Evolutionary conservation across 306 rosid species (phyloP), one percentile per base, ranked within the genome.

Genomic region (Malus orientalis): DNA sequence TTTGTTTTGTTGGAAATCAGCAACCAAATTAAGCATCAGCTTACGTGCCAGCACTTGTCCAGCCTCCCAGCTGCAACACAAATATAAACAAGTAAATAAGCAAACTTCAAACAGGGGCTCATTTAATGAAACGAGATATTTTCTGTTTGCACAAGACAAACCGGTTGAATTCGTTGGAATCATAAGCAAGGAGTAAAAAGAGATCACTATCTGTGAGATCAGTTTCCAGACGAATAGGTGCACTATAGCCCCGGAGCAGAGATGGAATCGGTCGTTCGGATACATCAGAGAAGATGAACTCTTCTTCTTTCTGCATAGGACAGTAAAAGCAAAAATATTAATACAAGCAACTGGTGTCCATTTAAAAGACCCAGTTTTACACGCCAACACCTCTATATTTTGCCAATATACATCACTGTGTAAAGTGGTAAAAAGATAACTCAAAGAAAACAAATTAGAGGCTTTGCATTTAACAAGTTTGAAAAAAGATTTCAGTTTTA

Each of bases 111-210:
- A 66, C 47, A 77, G 69, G 22, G 59, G 44, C 55, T 59, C 69
- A 73, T 79, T 32, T 30, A 42, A 65, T 9, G 51, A 76, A 32
- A 70, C 66, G 76, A 19, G 76, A 45, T 45, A 27, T 60, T 51
- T 33, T 61, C 62, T 78, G 73, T 75, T 54, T 38, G 30, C 64
- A 82, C 76, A 84, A 82, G 69, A 88, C 97, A 74, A 70, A 96
- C 99, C 99, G 91, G 76, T 92, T 96, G 82, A 96, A 96, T 81
- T 89, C 91, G 55, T 96, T 98, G 12, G 98, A 91, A 87, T 96
- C 99, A 80, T 92, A 76, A 75, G 97, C 99, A 65, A 96, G 91
- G 49, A 96, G 93, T 89, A 96, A 92, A 88, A 81, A 96, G 67
- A 92, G 88, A 81, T 92, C 96, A 4, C 74, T 78, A 15, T 96